Evolutionary conservation across 345 rosid species (phyloP).

Genomic region (Citrus glauca): DNA sequence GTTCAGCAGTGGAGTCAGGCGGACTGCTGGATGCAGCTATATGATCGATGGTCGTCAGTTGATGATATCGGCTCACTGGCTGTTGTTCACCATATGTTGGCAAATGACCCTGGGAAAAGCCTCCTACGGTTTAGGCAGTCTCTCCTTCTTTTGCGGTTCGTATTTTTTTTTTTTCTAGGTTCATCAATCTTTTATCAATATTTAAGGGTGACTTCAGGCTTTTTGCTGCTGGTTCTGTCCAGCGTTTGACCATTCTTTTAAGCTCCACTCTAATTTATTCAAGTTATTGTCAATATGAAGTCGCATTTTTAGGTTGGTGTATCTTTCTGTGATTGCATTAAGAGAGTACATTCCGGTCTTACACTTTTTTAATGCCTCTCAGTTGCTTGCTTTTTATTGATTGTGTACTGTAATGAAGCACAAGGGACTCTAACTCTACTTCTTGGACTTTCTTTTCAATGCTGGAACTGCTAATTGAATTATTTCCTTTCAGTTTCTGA

Average conservation of each 20-base stretch:
- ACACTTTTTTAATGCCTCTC: not conserved
- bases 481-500: not conserved
- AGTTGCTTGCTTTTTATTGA: not conserved
- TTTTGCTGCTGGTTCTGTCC: not conserved
- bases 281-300: not conserved
- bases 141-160: slow-evolving; percentile 81
- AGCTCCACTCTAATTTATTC: not conserved
- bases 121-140: slow-evolving; percentile 87
- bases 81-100: slow-evolving; percentile 88
- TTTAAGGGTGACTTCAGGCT: not conserved
- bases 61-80: slow-evolving; percentile 95
- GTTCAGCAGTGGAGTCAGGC: slow-evolving; percentile 82
- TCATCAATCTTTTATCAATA: not conserved
- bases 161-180: not conserved
- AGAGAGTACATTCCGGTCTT: not conserved
- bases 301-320: not conserved
- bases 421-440: not conserved
- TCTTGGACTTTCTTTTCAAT: not conserved
- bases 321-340: not conserved
- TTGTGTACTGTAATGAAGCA: not conserved
- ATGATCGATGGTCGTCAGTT: slow-evolving; percentile 91
- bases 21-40: slow-evolving; percentile 96
- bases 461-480: not conserved
- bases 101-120: slow-evolving; percentile 84
- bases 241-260: not conserved